Base-by-base conservation (phyloP, 2,329 filamentous ascomycete genomes). In the Arachnomyces sp. region DNA sequence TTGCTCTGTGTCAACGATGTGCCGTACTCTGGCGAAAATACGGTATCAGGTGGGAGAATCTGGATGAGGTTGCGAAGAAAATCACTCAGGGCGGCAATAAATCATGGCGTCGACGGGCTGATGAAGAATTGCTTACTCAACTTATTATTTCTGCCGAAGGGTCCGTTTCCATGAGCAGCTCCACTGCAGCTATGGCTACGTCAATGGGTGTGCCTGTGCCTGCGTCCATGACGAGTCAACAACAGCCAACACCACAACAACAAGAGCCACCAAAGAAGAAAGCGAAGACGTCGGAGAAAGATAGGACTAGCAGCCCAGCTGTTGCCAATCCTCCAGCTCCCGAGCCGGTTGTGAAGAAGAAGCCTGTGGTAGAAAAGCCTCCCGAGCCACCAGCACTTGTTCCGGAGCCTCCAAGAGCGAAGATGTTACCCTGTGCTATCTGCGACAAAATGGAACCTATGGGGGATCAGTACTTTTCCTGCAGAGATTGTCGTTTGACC, bases 21-120 rank as follows among this genome's bases (percentile, higher is more conserved):
- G 89, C 89, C 17, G 81, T 92, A 54, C 70, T 98, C 7, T 98
- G 92, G 92, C 82, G 92, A 36, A 85, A 90, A 49, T 98, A 98
- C 61, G 90, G 83, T 12, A 87, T 98, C 46, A 86, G 93, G 50
- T 98, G 87, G 80, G 92, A 96, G 61, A 86, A 94, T 49, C 76
- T 88, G 11, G 92, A 96, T 31, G 90, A 96, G 53, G 77, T 94
- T 29, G 78, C 82, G 30, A 94, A 89, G 67, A 94, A 94, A 66
- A 80, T 93, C 31, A 77, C 81, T 1, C 79, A 83, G 48, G 78
- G 81, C 34, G 85, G 87, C 32, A 84, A 84, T 34, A 82, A 86
- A 51, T 82, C 84, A 3, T 89, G 82, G 79, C 93, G 92, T 66
- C 79, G 85, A 43, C 85, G 84, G 57, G 81, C 94, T 42, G 92